Base-by-base conservation (phyloP, 306 rosid genomes). In the Astragalus membranaceus region DNA sequence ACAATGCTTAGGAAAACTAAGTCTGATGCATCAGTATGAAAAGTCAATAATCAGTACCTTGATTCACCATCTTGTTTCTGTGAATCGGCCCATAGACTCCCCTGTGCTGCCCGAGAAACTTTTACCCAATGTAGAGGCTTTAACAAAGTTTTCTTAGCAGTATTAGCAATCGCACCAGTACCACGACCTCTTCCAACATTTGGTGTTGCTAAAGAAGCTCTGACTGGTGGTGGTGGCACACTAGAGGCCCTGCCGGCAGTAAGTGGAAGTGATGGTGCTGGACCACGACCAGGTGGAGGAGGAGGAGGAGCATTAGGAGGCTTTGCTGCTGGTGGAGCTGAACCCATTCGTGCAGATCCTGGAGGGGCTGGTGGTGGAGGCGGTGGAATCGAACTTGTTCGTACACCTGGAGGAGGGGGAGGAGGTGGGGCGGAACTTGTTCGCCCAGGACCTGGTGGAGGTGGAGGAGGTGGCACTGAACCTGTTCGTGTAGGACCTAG, bases 81-180 rank as follows among this genome's bases (percentile, higher is more conserved):
- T 47, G 97, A 84, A 80, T 94, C 98, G 55, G 89, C 98, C 98
- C 98, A 94, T 64, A 94, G 73, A 82, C 98, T 94, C 66, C 97
- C 98, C 75, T 93, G 82, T 80, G 84, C 9, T 76, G 96, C 92
- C 69, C 98, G 85, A 39, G 96, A 85, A 72, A 93, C 97, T 81
- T 94, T 94, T 56, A 90, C 97, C 98, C 98, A 94, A 63, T 94
- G 98, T 50, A 94, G 64, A 52, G 97, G 96, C 84, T 88, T 94
- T 55, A 94, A 80, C 4, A 86, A 69, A 83, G 76, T 64, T 80
- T 83, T 94, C 80, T 94, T 90, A 6, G 91, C 94, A 61, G 92
- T 82, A 85, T 4, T 83, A 65, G 64, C 70, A 51, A 65, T 69
- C 46, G 75, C 83, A 41, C 78, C 64, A 75, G 77, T 67, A 55